Evolutionary conservation across 768 basidiomycete genomes (phyloP).

Genomic region (Tricholomella constricta): DNA sequence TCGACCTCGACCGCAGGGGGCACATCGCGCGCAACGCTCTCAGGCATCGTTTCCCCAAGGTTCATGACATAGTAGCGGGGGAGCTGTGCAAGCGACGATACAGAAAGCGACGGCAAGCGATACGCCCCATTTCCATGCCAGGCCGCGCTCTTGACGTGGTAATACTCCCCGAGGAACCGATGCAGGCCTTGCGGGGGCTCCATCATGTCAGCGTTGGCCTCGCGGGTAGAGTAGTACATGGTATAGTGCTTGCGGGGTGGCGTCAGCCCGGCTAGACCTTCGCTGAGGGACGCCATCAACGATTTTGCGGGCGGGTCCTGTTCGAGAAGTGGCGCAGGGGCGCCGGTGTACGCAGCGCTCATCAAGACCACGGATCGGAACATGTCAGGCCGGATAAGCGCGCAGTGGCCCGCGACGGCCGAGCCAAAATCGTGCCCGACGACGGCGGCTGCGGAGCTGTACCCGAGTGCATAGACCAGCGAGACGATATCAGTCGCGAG

Average conservation of each 20-base stretch:
- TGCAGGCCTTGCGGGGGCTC: conserved; percentile 45
- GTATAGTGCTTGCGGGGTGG: conserved; percentile 63
- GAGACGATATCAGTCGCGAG: conserved; percentile 52
- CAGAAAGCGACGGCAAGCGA: conserved; percentile 35
- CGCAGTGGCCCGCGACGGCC: conserved; percentile 50
- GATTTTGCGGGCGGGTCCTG: conserved; percentile 11
- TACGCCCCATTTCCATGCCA: conserved; percentile 45
- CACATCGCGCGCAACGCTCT: conserved; percentile 38
- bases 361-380: conserved; percentile 59
- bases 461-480: conserved; percentile 53
- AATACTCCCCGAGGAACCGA: conserved; percentile 54
- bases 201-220: conserved; percentile 49
- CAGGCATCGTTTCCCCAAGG: conserved; percentile 51
- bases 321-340: conserved; percentile 32
- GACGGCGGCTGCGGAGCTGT: conserved; percentile 46
- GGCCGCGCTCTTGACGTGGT: conserved; percentile 59
- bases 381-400: conserved; percentile 56
- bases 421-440: conserved; percentile 68
- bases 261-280: conserved; percentile 37
- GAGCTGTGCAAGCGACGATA: conserved; percentile 38
- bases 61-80: conserved; percentile 69
- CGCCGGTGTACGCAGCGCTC: conserved; percentile 57
- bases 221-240: conserved; percentile 47
- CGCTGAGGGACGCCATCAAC: conserved; percentile 16
- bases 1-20: conserved; percentile 32